A percentile compares a stretch with the other conserved stretches of the same genome.
These are phyloP conservation scores for Auxenochlorella pyrenoidosa DNA, from an alignment of 139 green algal genomes.

Conservation along the genomic window DNA sequence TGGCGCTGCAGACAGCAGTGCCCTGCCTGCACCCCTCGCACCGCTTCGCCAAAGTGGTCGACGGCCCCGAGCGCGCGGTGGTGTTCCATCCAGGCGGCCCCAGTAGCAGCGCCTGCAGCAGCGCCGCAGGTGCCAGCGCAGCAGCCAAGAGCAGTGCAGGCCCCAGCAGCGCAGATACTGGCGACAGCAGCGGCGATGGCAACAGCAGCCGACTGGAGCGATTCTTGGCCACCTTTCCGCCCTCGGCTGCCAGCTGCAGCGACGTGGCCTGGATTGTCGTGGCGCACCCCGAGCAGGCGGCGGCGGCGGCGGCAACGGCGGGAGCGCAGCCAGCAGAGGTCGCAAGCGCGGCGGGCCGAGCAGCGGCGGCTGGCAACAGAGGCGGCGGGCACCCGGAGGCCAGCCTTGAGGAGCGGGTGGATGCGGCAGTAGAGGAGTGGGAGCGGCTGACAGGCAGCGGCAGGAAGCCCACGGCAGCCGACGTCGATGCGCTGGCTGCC, in stretches of 20 bases:
- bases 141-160: neutral
- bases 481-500: conserved; percentile 38
- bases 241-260: conserved; percentile 37
- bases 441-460: conserved; percentile 16
- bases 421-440: conserved; percentile 39
- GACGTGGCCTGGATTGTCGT: conserved; percentile 52
- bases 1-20: conserved; percentile 40
- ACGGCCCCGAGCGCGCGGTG: conserved; percentile 46
- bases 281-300: neutral
- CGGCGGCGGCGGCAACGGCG: neutral
- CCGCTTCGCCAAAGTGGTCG: conserved; percentile 27
- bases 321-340: neutral
- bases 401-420: conserved; percentile 38
- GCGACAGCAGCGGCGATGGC: neutral
- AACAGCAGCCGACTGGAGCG: neutral
- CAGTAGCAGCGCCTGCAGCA: neutral
- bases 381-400: neutral
- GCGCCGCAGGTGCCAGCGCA: neutral
- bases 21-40: conserved; percentile 53
- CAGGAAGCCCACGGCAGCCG: neutral
- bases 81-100: conserved; percentile 4
- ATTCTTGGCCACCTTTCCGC: conserved; percentile 38
- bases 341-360: neutral
- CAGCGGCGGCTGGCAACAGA: neutral
- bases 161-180: neutral